These are phyloP conservation scores for Trametes punicea DNA, from an alignment of 768 basidiomycete genomes.

Conservation along the genomic window DNA sequence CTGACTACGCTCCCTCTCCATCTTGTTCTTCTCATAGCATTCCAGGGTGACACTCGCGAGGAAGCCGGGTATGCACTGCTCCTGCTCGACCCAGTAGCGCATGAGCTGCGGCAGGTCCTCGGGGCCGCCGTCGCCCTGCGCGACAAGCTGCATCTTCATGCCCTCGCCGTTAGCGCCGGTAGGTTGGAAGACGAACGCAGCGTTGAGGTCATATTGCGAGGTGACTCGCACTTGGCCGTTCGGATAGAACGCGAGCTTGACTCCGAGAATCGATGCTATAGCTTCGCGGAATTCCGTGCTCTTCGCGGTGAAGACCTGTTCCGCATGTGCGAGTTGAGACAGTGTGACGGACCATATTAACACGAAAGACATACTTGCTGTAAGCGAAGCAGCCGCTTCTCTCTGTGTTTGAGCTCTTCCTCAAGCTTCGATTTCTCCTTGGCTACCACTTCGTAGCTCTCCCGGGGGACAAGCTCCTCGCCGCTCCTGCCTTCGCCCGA, in stretches of 20 bases:
- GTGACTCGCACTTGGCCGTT: slow-evolving; percentile 90
- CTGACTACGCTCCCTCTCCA: slow-evolving; percentile 9
- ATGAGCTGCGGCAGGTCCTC: slow-evolving; percentile 72
- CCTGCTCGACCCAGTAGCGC: slow-evolving; percentile 82
- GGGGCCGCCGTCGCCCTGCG: slow-evolving; percentile 70
- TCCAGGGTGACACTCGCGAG: slow-evolving; percentile 86
- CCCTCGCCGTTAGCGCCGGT: slow-evolving; percentile 35
- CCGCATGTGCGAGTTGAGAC: not conserved
- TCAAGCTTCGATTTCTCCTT: slow-evolving; percentile 56
- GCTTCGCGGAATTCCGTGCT: slow-evolving; percentile 90
- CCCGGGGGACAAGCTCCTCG: slow-evolving; percentile 63
- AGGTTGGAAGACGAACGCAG: slow-evolving; percentile 86
- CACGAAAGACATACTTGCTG: slow-evolving; percentile 52
- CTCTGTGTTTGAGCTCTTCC: slow-evolving; percentile 68
- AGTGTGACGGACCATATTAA: not conserved
- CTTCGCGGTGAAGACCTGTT: slow-evolving; percentile 78
- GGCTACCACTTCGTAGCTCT: slow-evolving; percentile 71
- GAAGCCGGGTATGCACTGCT: slow-evolving; percentile 86
- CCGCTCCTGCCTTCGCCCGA: slow-evolving; percentile 20
- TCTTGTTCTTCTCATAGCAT: slow-evolving; percentile 65
- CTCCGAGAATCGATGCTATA: slow-evolving; percentile 84
- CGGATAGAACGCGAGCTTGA: slow-evolving; percentile 88
- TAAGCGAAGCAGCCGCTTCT: slow-evolving; percentile 74
- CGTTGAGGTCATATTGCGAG: slow-evolving; percentile 82
- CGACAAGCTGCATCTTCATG: slow-evolving; percentile 65